Percentiles rank a stretch among this genome's conserved stretches.
phyloP scores from a whole-genome alignment of 495 filamentous ascomycete species.

The Aspergillus mulundensis region DNA sequence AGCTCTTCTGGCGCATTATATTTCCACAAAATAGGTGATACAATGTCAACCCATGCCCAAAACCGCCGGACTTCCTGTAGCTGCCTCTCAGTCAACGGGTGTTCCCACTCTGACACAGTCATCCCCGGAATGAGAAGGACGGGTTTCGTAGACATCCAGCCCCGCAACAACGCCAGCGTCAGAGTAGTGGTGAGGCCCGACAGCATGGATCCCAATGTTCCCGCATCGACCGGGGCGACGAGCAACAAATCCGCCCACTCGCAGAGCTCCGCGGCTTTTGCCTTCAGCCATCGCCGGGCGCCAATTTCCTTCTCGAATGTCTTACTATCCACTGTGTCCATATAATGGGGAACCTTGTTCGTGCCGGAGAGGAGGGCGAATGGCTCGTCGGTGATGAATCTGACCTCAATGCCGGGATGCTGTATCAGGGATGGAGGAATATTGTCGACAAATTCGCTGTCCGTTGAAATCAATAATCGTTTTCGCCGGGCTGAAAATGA shows the following conservation, averaged over 20 bases:
- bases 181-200: slow-evolving; percentile 71
- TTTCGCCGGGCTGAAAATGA: slow-evolving; percentile 27
- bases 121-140: slow-evolving; percentile 79
- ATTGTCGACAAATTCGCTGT: slow-evolving; percentile 41
- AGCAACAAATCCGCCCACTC: slow-evolving; percentile 86
- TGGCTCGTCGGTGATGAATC: slow-evolving; percentile 46
- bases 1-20: slow-evolving; percentile 52
- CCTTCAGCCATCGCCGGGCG: slow-evolving; percentile 44
- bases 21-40: slow-evolving; percentile 69
- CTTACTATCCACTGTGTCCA: slow-evolving; percentile 44
- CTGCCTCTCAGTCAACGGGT: slow-evolving; percentile 78
- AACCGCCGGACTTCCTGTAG: slow-evolving; percentile 72
- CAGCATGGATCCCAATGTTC: slow-evolving; percentile 77
- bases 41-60: slow-evolving; percentile 76
- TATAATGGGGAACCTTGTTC: slow-evolving; percentile 45
- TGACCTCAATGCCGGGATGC: slow-evolving; percentile 40
- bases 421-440: slow-evolving; percentile 38
- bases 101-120: slow-evolving; percentile 79
- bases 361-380: slow-evolving; percentile 40
- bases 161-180: slow-evolving; percentile 67
- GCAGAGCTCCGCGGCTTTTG: slow-evolving; percentile 65
- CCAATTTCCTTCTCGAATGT: slow-evolving; percentile 46
- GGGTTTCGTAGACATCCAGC: slow-evolving; percentile 80
- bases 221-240: slow-evolving; percentile 78
- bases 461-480: slow-evolving; percentile 42